Percentiles rank a stretch among this genome's conserved stretches.
These are phyloP conservation scores for Poteriospumella lacustris DNA, from an alignment of 108 stramenopile species.

Conservation along the genomic window DNA sequence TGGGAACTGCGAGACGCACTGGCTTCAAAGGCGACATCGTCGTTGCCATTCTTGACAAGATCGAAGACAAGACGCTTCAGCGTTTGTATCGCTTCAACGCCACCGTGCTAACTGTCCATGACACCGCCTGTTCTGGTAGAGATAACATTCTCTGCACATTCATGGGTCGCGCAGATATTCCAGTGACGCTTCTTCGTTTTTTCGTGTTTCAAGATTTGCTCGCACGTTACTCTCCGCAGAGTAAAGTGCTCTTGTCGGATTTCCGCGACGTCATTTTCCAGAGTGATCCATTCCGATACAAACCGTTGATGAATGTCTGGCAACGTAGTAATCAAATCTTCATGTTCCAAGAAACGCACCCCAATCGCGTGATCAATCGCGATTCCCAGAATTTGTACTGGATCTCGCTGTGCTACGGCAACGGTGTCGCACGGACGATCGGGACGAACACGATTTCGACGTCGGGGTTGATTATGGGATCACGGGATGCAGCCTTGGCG, in stretches of 20 bases:
- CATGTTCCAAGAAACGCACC: neutral
- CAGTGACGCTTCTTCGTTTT: neutral
- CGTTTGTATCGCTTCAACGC: neutral
- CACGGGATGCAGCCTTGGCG: neutral
- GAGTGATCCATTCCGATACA: neutral
- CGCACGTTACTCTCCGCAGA: neutral
- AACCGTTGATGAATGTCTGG: neutral
- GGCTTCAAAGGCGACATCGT: constrained; percentile 14
- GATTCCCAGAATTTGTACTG: neutral
- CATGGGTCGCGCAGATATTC: neutral
- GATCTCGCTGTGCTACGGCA: constrained; percentile 4
- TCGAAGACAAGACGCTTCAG: neutral
- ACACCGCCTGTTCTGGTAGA: neutral
- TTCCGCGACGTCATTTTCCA: constrained; percentile 11
- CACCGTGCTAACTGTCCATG: neutral
- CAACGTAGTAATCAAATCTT: neutral
- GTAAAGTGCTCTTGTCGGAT: neutral
- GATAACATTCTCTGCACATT: neutral
- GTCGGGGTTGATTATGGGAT: neutral
- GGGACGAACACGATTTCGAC: neutral
- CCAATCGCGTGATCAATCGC: neutral
- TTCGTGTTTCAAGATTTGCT: neutral
- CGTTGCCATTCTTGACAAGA: neutral
- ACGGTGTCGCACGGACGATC: neutral
- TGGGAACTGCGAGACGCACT: neutral